Base-by-base conservation (phyloP, 2,329 filamentous ascomycete genomes). In the Domatiomyces catenatus region DNA sequence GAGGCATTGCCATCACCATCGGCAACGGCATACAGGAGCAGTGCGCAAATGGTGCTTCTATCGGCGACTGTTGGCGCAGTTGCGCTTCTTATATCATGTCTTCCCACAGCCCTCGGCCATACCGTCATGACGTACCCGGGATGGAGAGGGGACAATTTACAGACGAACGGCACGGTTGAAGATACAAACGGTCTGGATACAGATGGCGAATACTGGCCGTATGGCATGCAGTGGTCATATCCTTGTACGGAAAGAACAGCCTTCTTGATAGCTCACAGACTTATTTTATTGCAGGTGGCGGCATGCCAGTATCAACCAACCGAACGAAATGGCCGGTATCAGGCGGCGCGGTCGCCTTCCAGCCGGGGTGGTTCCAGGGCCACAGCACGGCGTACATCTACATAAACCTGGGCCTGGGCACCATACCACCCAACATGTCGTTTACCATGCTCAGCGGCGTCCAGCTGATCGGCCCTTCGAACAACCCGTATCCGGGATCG, bases 321-420 rank as follows among this genome's bases (percentile, higher is more conserved):
- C 81, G 90, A 55, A 94, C 92, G 12, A 86, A 83, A 70, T 96
- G 92, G 92, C 89, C 92, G 15, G 75, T 87, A 47, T 78, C 71
- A 26, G 92, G 92, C 59, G 92, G 92, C 55, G 87, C 88, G n/a
- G 63, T 98, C 54, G 77, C 87, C 47, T 76, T 95, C 61, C 90
- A 96, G 64, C 92, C 92, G 0, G 92, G 90, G 62, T 96, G 92
- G 92, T 95, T 95, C 72, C 80, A 82, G 52, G 92, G 92, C 56
- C 92, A 96, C 66, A 67, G 77, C 36, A 82, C 79, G 5, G 90
- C 88, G 17, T 78, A 87, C 60, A 75, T 94, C 64, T 94, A 94
- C 70, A 73, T 96, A 69, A 96, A 96, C 71, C 75, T 96, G 50
- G 92, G 92, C 58, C 80, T 89, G 57, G 87, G 86, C 57, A 86